Evolutionary conservation across 495 filamentous ascomycete genomes (phyloP).

Genomic region (Neurospora intermedia): DNA sequence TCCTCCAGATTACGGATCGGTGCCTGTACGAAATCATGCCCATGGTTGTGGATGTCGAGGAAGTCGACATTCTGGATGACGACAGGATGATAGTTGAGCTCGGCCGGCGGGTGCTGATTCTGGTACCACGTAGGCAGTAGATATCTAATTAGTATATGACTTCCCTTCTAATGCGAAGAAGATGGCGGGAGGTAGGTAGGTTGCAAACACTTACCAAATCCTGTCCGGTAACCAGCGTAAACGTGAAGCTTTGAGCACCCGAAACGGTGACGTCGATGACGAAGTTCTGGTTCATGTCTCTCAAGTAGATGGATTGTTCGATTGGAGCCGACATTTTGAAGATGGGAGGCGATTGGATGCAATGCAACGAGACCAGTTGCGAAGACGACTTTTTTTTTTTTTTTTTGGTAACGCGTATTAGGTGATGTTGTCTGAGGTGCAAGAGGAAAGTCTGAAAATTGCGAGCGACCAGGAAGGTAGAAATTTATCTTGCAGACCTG

Average conservation of each 20-base stretch:
- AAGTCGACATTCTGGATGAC: too few species aligned
- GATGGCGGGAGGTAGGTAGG: too few species aligned
- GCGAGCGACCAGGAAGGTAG: not conserved
- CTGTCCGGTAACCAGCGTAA: not conserved
- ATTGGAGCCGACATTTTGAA: not conserved
- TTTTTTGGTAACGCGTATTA: too few species aligned
- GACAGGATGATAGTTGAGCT: too few species aligned
- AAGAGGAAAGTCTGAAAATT: not conserved
- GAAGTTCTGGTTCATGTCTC: not conserved
- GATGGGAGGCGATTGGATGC: too few species aligned
- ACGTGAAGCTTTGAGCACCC: not conserved
- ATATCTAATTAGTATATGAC: not conserved
- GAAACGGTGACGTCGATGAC: not conserved
- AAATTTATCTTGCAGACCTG: not conserved
- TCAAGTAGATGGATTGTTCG: not conserved
- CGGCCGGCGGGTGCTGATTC: not conserved
- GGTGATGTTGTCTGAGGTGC: too few species aligned
- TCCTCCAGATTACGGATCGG: too few species aligned
- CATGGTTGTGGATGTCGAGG: too few species aligned
- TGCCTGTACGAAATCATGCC: too few species aligned
- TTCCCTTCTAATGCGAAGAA: not conserved
- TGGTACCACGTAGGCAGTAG: too few species aligned
- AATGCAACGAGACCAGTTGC: too few species aligned
- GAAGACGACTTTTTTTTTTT: too few species aligned
- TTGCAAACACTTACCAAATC: not conserved